Conservation (phyloP, 179 eudicot species). For the Camellia oleifera region DNA sequence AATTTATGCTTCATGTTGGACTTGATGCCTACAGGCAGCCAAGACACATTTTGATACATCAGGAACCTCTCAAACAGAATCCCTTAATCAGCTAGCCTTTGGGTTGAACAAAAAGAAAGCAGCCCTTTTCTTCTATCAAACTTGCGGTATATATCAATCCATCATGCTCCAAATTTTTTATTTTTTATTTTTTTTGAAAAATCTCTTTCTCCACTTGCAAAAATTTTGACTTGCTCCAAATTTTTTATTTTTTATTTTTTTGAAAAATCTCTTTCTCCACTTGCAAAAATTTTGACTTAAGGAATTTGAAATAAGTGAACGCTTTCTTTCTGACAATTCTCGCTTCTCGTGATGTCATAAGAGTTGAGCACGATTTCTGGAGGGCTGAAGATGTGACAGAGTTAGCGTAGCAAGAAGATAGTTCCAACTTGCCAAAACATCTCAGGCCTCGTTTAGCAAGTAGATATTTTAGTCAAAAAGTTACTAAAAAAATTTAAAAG, state of each 20-base stretch:
- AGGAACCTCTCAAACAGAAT: constrained; percentile 66
- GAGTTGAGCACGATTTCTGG: constrained; percentile 80
- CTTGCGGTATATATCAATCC: constrained; percentile 55
- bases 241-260: too few species aligned
- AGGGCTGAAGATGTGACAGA: constrained; percentile 69
- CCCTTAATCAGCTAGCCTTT: constrained; percentile 66
- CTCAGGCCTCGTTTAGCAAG: too few species aligned
- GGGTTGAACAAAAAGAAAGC: constrained; percentile 79
- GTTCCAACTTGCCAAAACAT: too few species aligned
- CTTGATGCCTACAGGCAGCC: constrained; percentile 55
- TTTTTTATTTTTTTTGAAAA: background rate
- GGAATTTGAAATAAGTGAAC: background rate
- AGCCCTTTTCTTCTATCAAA: constrained; percentile 83
- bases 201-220: background rate
- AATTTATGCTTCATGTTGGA: constrained; percentile 9
- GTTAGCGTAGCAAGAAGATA: too few species aligned
- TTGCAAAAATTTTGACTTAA: too few species aligned
- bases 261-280: too few species aligned
- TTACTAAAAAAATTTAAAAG: too few species aligned
- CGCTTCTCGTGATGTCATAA: constrained; percentile 58
- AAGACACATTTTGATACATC: constrained; percentile 83
- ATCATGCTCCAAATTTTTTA: background rate
- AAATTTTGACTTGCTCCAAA: background rate
- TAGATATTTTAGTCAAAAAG: too few species aligned
- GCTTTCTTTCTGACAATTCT: constrained; percentile 52